Evolutionary conservation across 768 basidiomycete genomes (phyloP).

Genomic region (Termitomyces sp.): DNA sequence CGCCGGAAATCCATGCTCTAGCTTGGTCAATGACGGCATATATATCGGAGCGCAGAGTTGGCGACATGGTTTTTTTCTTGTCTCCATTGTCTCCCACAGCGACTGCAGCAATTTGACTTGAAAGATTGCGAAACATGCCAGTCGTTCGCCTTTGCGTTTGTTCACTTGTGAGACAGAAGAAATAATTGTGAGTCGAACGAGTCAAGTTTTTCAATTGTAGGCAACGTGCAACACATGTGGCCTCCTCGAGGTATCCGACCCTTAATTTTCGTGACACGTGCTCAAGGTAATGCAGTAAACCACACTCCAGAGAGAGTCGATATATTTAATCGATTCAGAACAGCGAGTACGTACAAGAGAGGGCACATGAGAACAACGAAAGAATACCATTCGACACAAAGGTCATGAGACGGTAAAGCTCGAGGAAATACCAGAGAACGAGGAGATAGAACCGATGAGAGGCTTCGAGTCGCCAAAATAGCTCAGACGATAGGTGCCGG

Average conservation of each 20-base stretch:
- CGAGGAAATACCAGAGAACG: conserved; percentile 59
- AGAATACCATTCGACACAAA: background rate
- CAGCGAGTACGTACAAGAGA: conserved; percentile 1
- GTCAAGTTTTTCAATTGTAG: conserved; percentile 12
- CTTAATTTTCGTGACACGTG: conserved; percentile 5
- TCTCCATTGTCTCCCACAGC: conserved; percentile 23
- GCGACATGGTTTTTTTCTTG: conserved; percentile 42
- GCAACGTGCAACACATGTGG: conserved; percentile 24
- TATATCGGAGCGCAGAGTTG: conserved; percentile 44
- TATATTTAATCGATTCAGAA: background rate
- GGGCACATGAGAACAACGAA: background rate
- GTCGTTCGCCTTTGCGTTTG: background rate
- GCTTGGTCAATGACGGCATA: conserved; percentile 41
- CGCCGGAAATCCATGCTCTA: conserved; percentile 40
- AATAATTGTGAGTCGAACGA: background rate
- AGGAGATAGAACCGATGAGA: conserved; percentile 50
- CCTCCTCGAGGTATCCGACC: conserved; percentile 27
- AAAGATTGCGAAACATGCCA: conserved; percentile 42
- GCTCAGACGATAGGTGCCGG: conserved; percentile 62
- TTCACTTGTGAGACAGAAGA: background rate
- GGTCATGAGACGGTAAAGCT: conserved; percentile 50
- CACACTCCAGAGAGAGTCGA: background rate
- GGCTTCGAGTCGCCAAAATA: conserved; percentile 80
- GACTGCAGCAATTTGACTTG: conserved; percentile 31
- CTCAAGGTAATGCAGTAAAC: background rate